phyloP scores from a whole-genome alignment of 768 basidiomycete genomes.

The Galerina marginata region DNA sequence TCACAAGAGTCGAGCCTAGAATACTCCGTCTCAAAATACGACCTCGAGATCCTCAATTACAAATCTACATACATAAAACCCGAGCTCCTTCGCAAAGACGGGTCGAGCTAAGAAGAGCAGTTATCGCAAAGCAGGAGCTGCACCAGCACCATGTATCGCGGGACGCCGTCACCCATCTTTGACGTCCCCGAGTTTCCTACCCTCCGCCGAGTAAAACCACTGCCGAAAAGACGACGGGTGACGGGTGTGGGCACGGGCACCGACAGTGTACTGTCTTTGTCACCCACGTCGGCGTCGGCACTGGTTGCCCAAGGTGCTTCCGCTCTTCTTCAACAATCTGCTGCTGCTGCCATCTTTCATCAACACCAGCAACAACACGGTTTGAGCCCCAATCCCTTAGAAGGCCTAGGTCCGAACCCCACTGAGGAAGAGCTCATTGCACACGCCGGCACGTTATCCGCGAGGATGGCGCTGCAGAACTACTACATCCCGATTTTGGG shows the following conservation, averaged over 20 bases:
- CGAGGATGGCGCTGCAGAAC: slow-evolving; percentile 64
- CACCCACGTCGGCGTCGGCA: slow-evolving; percentile 16
- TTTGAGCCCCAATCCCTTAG: slow-evolving; percentile 19
- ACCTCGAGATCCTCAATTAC: not conserved
- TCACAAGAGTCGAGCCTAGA: not conserved
- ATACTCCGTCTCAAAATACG: not conserved
- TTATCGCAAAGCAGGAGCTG: slow-evolving; percentile 5
- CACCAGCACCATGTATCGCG: slow-evolving; percentile 52
- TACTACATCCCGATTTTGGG: slow-evolving; percentile 65
- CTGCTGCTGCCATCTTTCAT: slow-evolving; percentile 16
- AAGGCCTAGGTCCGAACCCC: slow-evolving; percentile 46
- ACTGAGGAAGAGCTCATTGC: slow-evolving; percentile 64
- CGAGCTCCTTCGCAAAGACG: not conserved
- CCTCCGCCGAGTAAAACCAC: slow-evolving; percentile 73
- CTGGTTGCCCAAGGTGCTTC: slow-evolving; percentile 13
- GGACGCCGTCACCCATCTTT: slow-evolving; percentile 59
- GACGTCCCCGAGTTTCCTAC: slow-evolving; percentile 68
- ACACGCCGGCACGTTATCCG: slow-evolving; percentile 61
- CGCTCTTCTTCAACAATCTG: slow-evolving; percentile 17
- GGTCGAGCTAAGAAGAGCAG: not conserved
- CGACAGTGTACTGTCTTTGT: slow-evolving; percentile 9
- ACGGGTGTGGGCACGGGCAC: slow-evolving; percentile 7
- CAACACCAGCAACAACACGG: slow-evolving; percentile 20
- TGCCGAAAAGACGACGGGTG: slow-evolving; percentile 77
- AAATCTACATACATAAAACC: not conserved